These are phyloP conservation scores for Bullera alba DNA, from an alignment of 768 basidiomycete species.

Conservation along the genomic window DNA sequence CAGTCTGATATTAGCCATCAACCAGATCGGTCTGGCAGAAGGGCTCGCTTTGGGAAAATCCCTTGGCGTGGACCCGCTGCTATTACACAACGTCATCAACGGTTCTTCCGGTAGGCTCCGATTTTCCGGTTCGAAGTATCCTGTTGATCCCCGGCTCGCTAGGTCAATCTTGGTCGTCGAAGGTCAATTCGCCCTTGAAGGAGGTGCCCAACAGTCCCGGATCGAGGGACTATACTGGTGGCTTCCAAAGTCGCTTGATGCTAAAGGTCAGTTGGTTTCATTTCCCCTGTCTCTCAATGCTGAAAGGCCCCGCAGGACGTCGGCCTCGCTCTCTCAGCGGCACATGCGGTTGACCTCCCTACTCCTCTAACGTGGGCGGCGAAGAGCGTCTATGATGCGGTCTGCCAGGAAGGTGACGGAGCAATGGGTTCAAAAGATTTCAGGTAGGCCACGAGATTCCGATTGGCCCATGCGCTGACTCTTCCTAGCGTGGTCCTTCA, in stretches of 20 bases:
- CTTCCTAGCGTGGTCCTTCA: slow-evolving; percentile 27
- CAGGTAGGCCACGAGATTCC: slow-evolving; percentile 22
- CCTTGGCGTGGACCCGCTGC: slow-evolving; percentile 24
- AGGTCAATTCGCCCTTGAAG: slow-evolving; percentile 27
- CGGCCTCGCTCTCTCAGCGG: slow-evolving; percentile 32
- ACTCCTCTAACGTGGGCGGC: slow-evolving; percentile 39
- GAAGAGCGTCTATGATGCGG: slow-evolving; percentile 34
- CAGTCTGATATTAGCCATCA: slow-evolving; percentile 38
- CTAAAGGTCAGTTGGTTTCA: slow-evolving; percentile 22
- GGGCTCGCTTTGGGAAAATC: slow-evolving; percentile 30
- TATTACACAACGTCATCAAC: slow-evolving; percentile 33
- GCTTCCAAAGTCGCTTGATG: slow-evolving; percentile 37
- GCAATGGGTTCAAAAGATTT: slow-evolving; percentile 35
- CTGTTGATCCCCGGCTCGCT: not conserved
- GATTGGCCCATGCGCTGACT: not conserved
- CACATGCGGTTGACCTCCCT: slow-evolving; percentile 28
- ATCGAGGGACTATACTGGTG: slow-evolving; percentile 22
- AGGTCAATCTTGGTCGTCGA: slow-evolving; percentile 40
- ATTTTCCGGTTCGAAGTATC: not conserved
- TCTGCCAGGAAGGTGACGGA: slow-evolving; percentile 22
- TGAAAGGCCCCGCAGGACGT: slow-evolving; percentile 23
- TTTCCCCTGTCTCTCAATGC: not conserved
- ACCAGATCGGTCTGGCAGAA: slow-evolving; percentile 37
- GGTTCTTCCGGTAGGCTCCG: slow-evolving; percentile 23
- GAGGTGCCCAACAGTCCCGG: slow-evolving; percentile 24